Evolutionary conservation across 441 rosid genomes (phyloP), one percentile per base, ranked within the genome.

Genomic region (Populus hybrid): DNA sequence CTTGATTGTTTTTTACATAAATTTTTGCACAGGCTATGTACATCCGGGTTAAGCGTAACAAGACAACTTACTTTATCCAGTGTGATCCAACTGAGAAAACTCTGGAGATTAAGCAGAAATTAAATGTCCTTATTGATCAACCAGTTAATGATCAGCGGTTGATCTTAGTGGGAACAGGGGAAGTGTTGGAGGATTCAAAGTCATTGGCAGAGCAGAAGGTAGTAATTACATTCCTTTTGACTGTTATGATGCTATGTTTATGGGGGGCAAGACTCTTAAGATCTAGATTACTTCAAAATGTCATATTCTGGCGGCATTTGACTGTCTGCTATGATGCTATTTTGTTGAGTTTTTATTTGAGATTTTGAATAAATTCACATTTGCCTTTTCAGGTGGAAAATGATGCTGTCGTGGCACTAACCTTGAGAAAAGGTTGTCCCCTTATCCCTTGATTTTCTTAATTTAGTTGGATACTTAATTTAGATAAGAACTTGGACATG

Each of bases 331-430:
- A n/a, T n/a, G n/a, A n/a, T n/a, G n/a, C n/a, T 32, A 26, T 66
- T 74, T 23, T 18, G 0, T 24, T 38, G 21, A 28, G 26, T 20
- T 10, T 73, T 10, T 24, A n/a, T 75, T 83, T 16, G 73, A 6
- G 3, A 21, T 20, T 11, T 28, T 28, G 8, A 71, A 69, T 67
- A 34, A 32, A 67, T 69, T 74, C 34, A 70, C 26, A 11, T 10
- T 46, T 61, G 38, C 74, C 28, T 75, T 85, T 87, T 68, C 89
- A 95, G 99, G 97, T 95, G 81, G 98, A 95, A 87, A 95, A 95
- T 82, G 99, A 95, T 81, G 93, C 97, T 64, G 89, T 91, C n/a
- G 91, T 95, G 80, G 97, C 98, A 66, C 80, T 95, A 86, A 88
- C 98, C 30, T 84, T 91, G 80, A 90, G 91, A 80, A 94, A 90